Percentiles rank a stretch among this genome's conserved stretches.
phyloP scores from a whole-genome alignment of 2,329 filamentous ascomycete genomes.

The Scytalidium lignicola region DNA sequence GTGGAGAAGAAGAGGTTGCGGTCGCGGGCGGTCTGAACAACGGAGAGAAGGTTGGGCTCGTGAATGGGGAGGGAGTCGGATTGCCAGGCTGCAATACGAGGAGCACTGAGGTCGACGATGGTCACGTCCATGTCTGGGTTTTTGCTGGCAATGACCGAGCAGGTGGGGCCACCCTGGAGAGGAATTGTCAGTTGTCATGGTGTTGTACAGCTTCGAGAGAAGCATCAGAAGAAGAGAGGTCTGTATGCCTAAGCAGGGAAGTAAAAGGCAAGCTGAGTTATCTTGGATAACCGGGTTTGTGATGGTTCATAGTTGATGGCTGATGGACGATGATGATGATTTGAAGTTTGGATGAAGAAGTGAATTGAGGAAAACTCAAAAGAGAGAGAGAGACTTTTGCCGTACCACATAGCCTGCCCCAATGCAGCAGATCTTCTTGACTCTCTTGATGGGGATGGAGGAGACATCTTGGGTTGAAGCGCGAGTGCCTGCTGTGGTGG shows the following conservation, averaged over 20 bases:
- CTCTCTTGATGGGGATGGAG: background rate
- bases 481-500: background rate
- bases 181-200: conserved; percentile 9
- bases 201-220: background rate
- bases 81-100: conserved; percentile 65
- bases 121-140: conserved; percentile 65
- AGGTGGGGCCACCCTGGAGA: conserved; percentile 60
- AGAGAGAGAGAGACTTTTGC: conserved; percentile 9
- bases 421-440: conserved; percentile 52
- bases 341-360: too few relatives aligned
- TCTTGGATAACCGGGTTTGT: too few relatives aligned
- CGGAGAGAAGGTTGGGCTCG: conserved; percentile 63
- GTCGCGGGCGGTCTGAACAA: conserved; percentile 57
- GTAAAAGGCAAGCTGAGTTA: too few relatives aligned
- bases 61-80: conserved; percentile 67
- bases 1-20: conserved; percentile 72
- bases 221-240: too few relatives aligned
- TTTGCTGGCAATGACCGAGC: conserved; percentile 66
- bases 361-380: background rate
- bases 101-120: conserved; percentile 62
- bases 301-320: too few relatives aligned
- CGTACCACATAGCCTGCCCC: conserved; percentile 70
- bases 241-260: too few relatives aligned
- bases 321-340: too few relatives aligned
- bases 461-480: background rate